Base-by-base conservation (phyloP, 2,329 filamentous ascomycete genomes). In the Harringtonia lauricola region DNA sequence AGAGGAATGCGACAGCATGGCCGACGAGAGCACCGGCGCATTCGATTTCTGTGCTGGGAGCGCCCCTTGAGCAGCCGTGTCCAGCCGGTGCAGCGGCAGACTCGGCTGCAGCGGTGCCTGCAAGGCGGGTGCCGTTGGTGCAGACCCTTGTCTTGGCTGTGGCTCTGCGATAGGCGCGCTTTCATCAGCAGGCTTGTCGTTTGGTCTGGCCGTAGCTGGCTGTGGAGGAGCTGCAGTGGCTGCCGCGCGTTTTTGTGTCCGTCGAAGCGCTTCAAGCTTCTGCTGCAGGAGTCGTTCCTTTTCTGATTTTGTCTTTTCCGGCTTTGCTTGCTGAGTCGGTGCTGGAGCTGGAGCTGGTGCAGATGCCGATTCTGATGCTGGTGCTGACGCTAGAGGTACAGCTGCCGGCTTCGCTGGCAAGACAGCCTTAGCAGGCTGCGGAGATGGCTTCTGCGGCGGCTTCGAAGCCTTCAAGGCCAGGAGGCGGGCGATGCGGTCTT, bases 201-300 rank as follows among this genome's bases (percentile, higher is more conserved):
- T n/a, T n/a, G n/a, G n/a, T n/a, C n/a, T n/a, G n/a, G n/a, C n/a
- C n/a, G n/a, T n/a, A n/a, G n/a, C n/a, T n/a, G n/a, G n/a, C 18
- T 46, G 36, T 3, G 36, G 28, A 7, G 24, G 24, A 7, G 10
- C 24, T 26, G 24, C 24, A 10, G 37, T 37, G 2, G 26, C 36
- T 18, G 30, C 36, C 6, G 41, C 28, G 18, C 31, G 39, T 33
- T 7, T 19, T 26, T 43, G 44, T 35, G 31, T 65, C 52, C 76
- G 80, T 52, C 79, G 78, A 19, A 92, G 64, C 19, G 82, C 82
- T 47, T 87, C 85, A 56, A 94, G 81, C 52, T 86, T 87, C 56
- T 86, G 76, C 50, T 86, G 79, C 38, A 89, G 70, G 28, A 88
- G 64, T 46, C 71, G 74, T 45, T 86, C 85, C 47, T 85, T 94